Base-by-base conservation (phyloP, 1,284 basidiomycete species). In the Meira miltonrushii region DNA sequence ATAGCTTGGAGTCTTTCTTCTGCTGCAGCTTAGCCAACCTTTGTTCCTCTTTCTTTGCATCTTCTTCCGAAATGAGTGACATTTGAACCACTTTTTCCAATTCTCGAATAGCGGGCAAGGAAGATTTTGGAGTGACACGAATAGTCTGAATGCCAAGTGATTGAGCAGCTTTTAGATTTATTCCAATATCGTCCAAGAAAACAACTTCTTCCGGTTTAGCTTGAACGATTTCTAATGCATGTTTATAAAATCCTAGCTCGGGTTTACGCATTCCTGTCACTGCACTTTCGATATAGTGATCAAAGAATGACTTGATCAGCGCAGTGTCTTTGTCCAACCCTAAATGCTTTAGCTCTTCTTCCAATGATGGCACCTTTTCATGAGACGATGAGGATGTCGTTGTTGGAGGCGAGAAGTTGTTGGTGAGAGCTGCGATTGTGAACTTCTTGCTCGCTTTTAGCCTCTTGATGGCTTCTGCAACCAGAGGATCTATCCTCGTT, bases 181-280 rank as follows among this genome's bases (percentile, higher is more conserved):
- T 28, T 4, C 78, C 78, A 39, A 79, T 77, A 52, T 79, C 79
- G 65, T 79, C 79, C 17, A 79, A 64, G 53, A 79, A 79, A 33
- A 79, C 69, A 0, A 69, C 67, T 54, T 79, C 71, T 13, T 72
- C 55, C n/a, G 72, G 59, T 48, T 66, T 54, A 41, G 73, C 65
- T 25, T 72, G 65, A 46, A 79, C 64, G 28, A 64, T 49, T 25
- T 75, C 59, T 19, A 79, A 59, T 8, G 78, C 76, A 55, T 79
- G 59, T 53, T 69, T 66, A 61, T 74, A 79, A 61, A 79, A 73
- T 13, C 66, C 61, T 1, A 77, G 72, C 55, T 79, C 78, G 2
- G 79, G 79, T 69, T 79, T 79, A 49, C 78, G 58, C 58, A 78
- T 62, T 8, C 76, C 75, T 21, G 75, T 77, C 5, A 77, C 66